A percentile compares a stretch with the other conserved stretches of the same genome.
These are phyloP conservation scores for Rhodamnia rubescens DNA, from an alignment of 345 rosid species.

Conservation along the genomic window DNA sequence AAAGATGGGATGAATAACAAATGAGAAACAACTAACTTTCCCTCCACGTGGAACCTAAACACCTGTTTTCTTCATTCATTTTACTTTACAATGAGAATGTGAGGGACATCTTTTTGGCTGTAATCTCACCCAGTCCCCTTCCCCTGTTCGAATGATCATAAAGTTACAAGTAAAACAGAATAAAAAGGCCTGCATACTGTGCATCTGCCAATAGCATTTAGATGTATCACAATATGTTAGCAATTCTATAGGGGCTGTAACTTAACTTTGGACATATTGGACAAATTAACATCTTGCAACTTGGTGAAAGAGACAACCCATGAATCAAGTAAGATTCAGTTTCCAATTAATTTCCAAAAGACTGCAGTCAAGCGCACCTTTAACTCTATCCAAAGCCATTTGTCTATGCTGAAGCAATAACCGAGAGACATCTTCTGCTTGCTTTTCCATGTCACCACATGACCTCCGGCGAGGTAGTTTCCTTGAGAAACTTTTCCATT, in stretches of 20 bases:
- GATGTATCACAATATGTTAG: neutral
- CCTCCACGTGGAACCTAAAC: neutral
- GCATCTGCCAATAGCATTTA: neutral
- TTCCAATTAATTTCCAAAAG: conserved; percentile 39
- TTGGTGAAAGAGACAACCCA: neutral
- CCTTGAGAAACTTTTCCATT: conserved; percentile 41
- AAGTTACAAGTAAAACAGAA: neutral
- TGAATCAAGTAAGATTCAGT: conserved; percentile 8
- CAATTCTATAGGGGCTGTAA: neutral
- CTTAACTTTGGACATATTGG: neutral
- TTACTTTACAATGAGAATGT: neutral
- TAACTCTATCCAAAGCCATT: conserved; percentile 22
- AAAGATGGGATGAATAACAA: neutral
- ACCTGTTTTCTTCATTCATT: neutral
- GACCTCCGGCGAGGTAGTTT: conserved; percentile 27
- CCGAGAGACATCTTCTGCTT: conserved; percentile 11
- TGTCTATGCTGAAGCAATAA: conserved; percentile 36
- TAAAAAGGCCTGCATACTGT: neutral
- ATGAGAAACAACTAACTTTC: neutral
- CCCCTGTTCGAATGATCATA: neutral
- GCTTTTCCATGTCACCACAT: conserved; percentile 1
- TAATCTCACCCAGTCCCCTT: neutral
- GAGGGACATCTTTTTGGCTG: neutral
- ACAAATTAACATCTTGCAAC: neutral
- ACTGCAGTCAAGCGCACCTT: conserved; percentile 22